Conservation (phyloP, 2,329 filamentous ascomycete genomes). For the Chrysoporthe deuterocubensis region DNA sequence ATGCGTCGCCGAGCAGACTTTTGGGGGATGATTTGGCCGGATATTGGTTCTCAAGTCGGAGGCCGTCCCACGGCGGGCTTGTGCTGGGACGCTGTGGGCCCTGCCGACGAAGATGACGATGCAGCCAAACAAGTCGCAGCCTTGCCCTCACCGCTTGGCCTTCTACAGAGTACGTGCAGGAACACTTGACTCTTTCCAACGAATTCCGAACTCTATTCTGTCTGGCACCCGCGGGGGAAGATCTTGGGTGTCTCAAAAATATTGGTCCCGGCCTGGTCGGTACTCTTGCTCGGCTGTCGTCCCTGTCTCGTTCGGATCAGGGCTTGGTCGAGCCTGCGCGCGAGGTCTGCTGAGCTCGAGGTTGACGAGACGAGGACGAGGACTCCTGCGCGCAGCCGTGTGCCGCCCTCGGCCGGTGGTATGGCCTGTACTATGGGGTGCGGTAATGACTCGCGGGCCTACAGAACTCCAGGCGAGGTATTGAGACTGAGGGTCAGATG, state of each 20-base stretch:
- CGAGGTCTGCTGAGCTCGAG: too few species aligned
- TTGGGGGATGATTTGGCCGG: slow-evolving; percentile 26
- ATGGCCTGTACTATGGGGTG: slow-evolving; percentile 1
- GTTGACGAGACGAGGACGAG: slow-evolving; percentile 10
- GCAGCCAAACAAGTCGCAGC: slow-evolving; percentile 43
- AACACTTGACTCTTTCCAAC: slow-evolving; percentile 26
- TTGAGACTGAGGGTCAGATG: neutral
- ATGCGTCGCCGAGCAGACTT: neutral
- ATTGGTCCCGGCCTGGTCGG: neutral
- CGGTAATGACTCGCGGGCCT: neutral
- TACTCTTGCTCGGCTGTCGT: neutral
- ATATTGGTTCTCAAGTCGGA: slow-evolving; percentile 33
- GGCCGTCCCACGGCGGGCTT: slow-evolving; percentile 2
- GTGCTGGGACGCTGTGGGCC: slow-evolving; percentile 8
- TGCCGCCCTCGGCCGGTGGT: neutral
- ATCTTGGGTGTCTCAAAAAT: slow-evolving; percentile 6
- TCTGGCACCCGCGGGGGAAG: neutral
- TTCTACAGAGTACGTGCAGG: slow-evolving; percentile 33
- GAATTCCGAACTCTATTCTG: slow-evolving; percentile 14
- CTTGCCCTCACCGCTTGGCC: slow-evolving; percentile 41
- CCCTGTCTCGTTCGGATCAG: slow-evolving; percentile 1
- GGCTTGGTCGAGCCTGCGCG: too few species aligned
- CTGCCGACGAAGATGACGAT: slow-evolving; percentile 34
- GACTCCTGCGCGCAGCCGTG: slow-evolving; percentile 4
- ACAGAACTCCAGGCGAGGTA: neutral